phyloP scores from a whole-genome alignment of 2,329 filamentous ascomycete species.

The Phialemoniopsis sp. region DNA sequence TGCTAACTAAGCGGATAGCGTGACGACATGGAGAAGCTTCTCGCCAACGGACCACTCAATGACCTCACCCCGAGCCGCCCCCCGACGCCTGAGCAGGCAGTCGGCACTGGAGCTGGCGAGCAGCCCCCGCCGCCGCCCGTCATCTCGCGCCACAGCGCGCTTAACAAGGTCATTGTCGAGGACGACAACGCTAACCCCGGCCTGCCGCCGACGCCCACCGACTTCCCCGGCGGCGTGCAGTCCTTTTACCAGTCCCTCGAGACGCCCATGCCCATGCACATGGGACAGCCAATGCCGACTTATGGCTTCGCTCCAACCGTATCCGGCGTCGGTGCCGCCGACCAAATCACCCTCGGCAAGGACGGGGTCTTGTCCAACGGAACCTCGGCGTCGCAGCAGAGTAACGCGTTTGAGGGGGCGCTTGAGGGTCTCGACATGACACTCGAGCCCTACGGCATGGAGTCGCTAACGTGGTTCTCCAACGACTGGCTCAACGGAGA shows the following conservation, averaged over 20 bases:
- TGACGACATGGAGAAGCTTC: constrained; percentile 46
- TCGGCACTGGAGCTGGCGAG: no score
- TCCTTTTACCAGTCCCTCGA: constrained; percentile 7
- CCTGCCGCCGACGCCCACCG: constrained; percentile 1
- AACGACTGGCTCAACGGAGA: constrained; percentile 16
- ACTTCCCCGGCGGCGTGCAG: constrained; percentile 7
- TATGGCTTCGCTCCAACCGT: constrained; percentile 4
- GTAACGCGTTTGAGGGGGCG: constrained; percentile 26
- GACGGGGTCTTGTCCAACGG: constrained; percentile 13
- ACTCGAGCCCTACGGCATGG: constrained; percentile 17
- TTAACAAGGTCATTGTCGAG: no score
- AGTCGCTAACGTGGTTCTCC: constrained; percentile 14
- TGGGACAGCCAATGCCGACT: not conserved
- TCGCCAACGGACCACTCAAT: constrained; percentile 35
- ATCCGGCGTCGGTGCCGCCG: constrained; percentile 2
- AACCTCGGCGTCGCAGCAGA: constrained; percentile 17
- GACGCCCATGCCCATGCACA: constrained; percentile 4
- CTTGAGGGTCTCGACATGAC: constrained; percentile 26
- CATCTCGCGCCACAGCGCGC: no score
- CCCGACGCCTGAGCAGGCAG: not conserved
- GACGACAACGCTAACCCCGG: constrained; percentile 5
- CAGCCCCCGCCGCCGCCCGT: not conserved
- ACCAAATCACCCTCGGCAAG: not conserved
- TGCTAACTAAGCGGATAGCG: constrained; percentile 13
- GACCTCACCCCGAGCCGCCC: constrained; percentile 20